Base-by-base conservation (phyloP, 345 rosid species). In the Kandelia obovata region DNA sequence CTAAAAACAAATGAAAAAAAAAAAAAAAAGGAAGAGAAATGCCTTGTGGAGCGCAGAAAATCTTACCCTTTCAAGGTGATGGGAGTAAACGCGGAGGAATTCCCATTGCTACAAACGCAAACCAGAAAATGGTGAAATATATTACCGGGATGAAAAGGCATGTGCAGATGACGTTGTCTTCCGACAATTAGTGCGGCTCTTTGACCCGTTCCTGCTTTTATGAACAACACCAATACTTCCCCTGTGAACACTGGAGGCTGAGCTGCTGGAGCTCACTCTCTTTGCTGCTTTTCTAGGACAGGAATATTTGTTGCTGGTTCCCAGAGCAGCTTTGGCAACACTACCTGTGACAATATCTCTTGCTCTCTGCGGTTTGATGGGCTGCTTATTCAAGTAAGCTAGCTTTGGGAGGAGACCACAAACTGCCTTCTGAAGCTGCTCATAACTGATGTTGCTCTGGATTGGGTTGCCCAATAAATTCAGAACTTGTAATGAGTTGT, bases 401-500 rank as follows among this genome's bases (percentile, higher is more conserved):
- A 94, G 78, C 84, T 88, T 89, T 34, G 98, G 87, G 26, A 94
- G 92, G n/a, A 94, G 86, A 64, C 92, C 59, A 3, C 92, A 81
- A 35, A 89, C 75, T 0, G 97, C 85, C 77, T 86, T 89, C 17
- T 86, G 90, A 65, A 91, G 89, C 81, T 87, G 96, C 21, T 94
- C 96, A 1, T 91, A 92, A 0, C 92, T 76, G 32, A 91, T 64
- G 72, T 91, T 91, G 83, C 70, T 89, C 73, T 86, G 97, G 32
- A 91, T 73, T 7, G 96, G 95, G 82, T 88, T 94, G 39, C 98
- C 98, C 49, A 91, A 65, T 20, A 94, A 84, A 75, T 89, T 94
- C 37, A 94, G 61, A 64, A 96, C 98, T 55, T 82, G 80, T 61
- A 94, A 72, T 19, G 99, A 79, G 77, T 84, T 82, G 87, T 89